These are phyloP conservation scores for Pachyrhizus erosus DNA, from an alignment of 306 rosid genomes.

Conservation along the genomic window DNA sequence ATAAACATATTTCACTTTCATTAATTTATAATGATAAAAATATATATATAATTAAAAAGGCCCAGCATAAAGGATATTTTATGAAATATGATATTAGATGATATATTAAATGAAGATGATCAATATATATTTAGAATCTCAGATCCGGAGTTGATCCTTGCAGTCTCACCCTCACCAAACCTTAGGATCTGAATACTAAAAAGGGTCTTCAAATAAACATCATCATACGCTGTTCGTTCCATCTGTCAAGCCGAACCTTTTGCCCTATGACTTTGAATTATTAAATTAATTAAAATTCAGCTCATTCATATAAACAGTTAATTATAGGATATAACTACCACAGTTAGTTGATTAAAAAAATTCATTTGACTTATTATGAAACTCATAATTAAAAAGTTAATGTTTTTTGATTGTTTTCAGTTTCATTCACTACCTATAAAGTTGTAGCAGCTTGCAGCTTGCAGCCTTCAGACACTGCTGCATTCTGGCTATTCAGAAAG, in stretches of 20 bases:
- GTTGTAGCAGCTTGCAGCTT: not conserved
- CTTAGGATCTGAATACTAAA: not conserved
- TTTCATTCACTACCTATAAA: not conserved
- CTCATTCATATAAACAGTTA: not conserved
- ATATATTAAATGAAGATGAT: not conserved
- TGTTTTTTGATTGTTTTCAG: not conserved
- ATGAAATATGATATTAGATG: not conserved
- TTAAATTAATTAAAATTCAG: not conserved
- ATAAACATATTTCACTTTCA: not conserved
- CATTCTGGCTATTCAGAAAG: conserved; percentile 46
- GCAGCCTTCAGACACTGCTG: not conserved
- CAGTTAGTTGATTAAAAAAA: not conserved
- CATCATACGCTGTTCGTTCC: not conserved
- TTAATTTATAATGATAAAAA: not conserved
- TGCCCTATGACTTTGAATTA: not conserved
- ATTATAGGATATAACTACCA: not conserved
- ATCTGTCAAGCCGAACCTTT: not conserved
- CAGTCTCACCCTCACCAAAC: not conserved
- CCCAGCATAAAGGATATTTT: not conserved
- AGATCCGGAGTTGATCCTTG: not conserved
- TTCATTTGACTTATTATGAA: not conserved
- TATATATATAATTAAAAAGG: not conserved
- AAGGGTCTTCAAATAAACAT: not conserved
- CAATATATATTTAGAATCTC: not conserved
- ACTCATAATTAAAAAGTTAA: not conserved